Evolutionary conservation across 441 rosid species (phyloP), one percentile per base, ranked within the genome.

Genomic region (Syzygium malaccense): DNA sequence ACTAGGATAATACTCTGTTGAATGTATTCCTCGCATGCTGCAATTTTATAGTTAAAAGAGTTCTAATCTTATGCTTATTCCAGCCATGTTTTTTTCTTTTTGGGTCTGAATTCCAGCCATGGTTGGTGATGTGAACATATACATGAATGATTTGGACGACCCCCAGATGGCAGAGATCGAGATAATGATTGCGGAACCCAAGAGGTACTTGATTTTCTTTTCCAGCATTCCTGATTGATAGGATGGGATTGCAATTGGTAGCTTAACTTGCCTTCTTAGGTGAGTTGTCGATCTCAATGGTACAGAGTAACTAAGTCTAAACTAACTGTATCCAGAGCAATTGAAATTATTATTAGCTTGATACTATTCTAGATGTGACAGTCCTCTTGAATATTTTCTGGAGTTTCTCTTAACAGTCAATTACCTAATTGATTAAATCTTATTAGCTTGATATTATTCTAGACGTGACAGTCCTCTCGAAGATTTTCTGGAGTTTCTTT

Each of bases 141-240:
- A 97, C 93, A 94, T 96, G 98, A 98, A 97, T 89, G 99, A 97
- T 91, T 87, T 95, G 92, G 99, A 98, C 48, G 96, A 97, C 87
- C 93, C 95, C 64, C 95, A 93, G 68, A 86, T 94, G 91, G 98
- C 98, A 68, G 98, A 96, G 92, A 91, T 97, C 23, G 99, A 98
- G 91, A 97, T 98, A 90, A 98, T 98, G 99, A 96, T 98, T 84
- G 98, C 98, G 87, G 98, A 98, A 87, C 91, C 94, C 37, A 92
- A 90, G 92, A 95, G 99, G 98, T 98, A 93, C 32, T 48, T 87
- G 30, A 78, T 48, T 87, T 90, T 86, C 79, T 25, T 79, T 84
- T 90, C 83, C 28, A 53, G 14, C 20, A 66, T 37, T 51, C 20
- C n/a, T 13, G 33, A 75, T 85, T 45, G 57, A 71, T 37, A 85